Base-by-base conservation (phyloP, 257 asterid genomes). In the Apocynum venetum region DNA sequence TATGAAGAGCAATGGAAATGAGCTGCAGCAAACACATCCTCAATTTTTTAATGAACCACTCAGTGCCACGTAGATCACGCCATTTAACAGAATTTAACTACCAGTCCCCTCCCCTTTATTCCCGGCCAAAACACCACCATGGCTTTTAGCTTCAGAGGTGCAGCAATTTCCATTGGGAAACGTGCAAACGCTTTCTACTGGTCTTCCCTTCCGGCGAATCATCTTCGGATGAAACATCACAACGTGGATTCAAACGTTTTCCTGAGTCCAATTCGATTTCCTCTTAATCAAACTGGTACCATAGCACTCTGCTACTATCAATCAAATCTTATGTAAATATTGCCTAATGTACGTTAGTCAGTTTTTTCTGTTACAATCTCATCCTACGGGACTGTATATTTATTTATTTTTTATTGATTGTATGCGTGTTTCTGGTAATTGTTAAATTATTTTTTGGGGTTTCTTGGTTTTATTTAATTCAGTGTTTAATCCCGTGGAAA, bases 81-180 rank as follows among this genome's bases (percentile, higher is more conserved):
- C 79, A 71, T 44, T 49, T 8, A 63, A 41, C 69, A 70, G 71
- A 76, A 63, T 68, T 49, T 64, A 48, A 49, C 52, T 49, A 49
- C 41, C 11, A 15, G 0, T 56, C 11, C 35, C 17, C 38, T 2
- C 17, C 14, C 9, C 12, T 55, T 49, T 31, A 14, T 64, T 10
- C 74, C 72, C 46, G 47, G 13, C 59, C 6, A 52, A 5, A 31
- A 5, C 19, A 36, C 64, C 3, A 35, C 9, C 60, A 88, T 89
- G 96, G 92, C 97, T 47, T 80, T 83, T 15, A 84, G 92, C 87
- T 84, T 85, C 12, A 49, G 79, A 51, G 20, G 5, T 8, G 89
- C 83, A 84, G 78, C 90, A 78, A 72, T 80, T 79, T 74, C 83
- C 8, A 76, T 86, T 25, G 89, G 89, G 70, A 87, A 76, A 79